Conservation (phyloP, 2,329 filamentous ascomycete genomes). For the Coniochaeta ligniaria region DNA sequence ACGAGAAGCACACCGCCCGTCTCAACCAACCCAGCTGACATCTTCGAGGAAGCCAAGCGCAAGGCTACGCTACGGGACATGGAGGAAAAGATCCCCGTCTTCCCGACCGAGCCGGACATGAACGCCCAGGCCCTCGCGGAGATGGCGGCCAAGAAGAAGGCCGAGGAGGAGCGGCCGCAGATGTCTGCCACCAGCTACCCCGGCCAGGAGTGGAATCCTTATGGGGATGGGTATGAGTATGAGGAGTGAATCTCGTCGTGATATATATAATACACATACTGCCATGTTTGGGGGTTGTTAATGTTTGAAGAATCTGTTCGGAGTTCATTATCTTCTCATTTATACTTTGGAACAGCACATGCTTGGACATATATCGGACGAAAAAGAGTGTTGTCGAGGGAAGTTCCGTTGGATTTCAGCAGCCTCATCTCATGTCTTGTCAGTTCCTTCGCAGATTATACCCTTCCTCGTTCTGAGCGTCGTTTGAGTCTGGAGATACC, state of each 20-base stretch:
- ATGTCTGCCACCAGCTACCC: slow-evolving; percentile 66
- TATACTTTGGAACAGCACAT: neutral
- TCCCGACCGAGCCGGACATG: slow-evolving; percentile 20
- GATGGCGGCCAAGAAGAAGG: slow-evolving; percentile 26
- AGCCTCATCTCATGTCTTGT: too few relatives aligned
- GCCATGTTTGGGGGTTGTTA: neutral
- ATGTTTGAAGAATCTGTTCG: neutral
- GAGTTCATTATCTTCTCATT: neutral
- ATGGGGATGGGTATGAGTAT: slow-evolving; percentile 22
- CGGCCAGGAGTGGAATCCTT: slow-evolving; percentile 64
- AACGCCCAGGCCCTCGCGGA: slow-evolving; percentile 10
- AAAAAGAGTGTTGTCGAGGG: too few relatives aligned
- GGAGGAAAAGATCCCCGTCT: slow-evolving; percentile 46
- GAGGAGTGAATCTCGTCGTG: slow-evolving; percentile 15
- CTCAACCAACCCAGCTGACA: slow-evolving; percentile 19
- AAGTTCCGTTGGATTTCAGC: too few relatives aligned
- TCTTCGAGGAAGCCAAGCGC: slow-evolving; percentile 36
- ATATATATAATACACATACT: neutral
- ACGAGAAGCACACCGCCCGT: slow-evolving; percentile 16
- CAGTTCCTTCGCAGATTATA: too few relatives aligned
- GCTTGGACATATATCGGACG: too few relatives aligned
- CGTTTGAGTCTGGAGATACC: neutral
- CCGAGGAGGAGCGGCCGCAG: slow-evolving; percentile 38
- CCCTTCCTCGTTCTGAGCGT: too few relatives aligned
- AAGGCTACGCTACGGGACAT: slow-evolving; percentile 34